Base-by-base conservation (phyloP, 495 filamentous ascomycete genomes). In the Cenococcum geophilum region DNA sequence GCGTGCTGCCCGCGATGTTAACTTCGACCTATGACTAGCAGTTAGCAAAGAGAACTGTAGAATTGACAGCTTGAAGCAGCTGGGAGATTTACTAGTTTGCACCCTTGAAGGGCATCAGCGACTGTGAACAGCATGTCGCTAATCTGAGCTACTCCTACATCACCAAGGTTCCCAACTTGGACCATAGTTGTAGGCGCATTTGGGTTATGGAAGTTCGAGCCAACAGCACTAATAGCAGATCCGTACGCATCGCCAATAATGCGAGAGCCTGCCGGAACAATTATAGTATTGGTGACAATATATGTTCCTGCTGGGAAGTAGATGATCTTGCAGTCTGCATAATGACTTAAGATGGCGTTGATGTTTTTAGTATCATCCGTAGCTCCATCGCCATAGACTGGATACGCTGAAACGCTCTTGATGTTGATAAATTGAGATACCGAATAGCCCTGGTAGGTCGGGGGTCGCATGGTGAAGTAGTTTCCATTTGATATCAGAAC, bases 261-360 rank as follows among this genome's bases (percentile, higher is more conserved):
- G 43, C 77, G 78, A 73, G 89, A 84, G 72, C 87, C 80, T 71
- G 82, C 83, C 52, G 92, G 92, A 4, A 97, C 80, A 70, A 86
- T 84, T 72, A 97, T 75, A 1, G 92, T 97, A 55, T 85, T 80
- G 51, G 88, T 88, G 69, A 97, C 78, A 18, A 95, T 74, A 74
- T 96, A 97, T 27, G 86, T 84, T 52, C 92, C 92, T 68, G 95
- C 88, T 71, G 93, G 89, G 70, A 97, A 95, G 79, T 89, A 97
- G 58, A 96, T 80, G 55, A 97, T 76, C 50, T 92, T 84, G 57
- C 77, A 77, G 8, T 75, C 63, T 16, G 76, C 84, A 57, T 76
- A 81, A 0, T 48, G 23, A 71, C 92, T 79, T 42, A 92, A 79
- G 36, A 87, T 76, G 20, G 79, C 77, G 70, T 97, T 90, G 68